Evolutionary conservation across 352 stramenopile species (phyloP), one percentile per base, ranked within the genome.

Genomic region (Phytophthora litchii): DNA sequence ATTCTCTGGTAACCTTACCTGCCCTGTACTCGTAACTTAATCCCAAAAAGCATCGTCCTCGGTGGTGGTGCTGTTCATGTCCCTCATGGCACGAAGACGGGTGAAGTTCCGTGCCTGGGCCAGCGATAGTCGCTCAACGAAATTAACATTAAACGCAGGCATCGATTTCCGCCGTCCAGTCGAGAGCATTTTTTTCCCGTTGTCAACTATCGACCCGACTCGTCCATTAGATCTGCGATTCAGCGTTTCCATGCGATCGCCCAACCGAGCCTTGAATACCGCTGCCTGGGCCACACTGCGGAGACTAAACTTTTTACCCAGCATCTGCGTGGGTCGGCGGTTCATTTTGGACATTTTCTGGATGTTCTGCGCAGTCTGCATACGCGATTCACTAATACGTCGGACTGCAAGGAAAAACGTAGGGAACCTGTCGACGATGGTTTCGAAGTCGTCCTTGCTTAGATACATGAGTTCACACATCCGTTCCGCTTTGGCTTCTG

Each of bases 391-490:
- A 43, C 78, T 84, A 50, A 90, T 90, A 9, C 75, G 72, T 40
- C 80, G 78, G 16, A 90, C 67, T 0, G 76, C 80, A 8, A 88
- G 58, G 55, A 85, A 79, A 38, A 90, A 90, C 16, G 83, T 88
- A 8, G 83, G 80, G 36, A 92, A 90, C 38, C 74, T 87, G 46
- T 88, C 65, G 3, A 83, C 62, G 21, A 89, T 81, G 3, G 72
- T 52, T 2, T 64, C 62, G 43, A 92, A 92, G 31, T 92, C 74
- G 8, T 65, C 51, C 37, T 85, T 80, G 13, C 59, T 80, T 14
- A 92, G 54, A 53, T 80, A 88, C 41, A 77, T 78, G 21, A 92
- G 69, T 54, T 92, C 83, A 5, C 68, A 82, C 48, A 92, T 81
- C 14, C 68, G 71, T 38, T 87, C 76, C 14, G 80, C 82, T 19